Percentiles rank a stretch among this genome's conserved stretches.
Evolutionary conservation across 140 eudicot genomes (phyloP).

Genomic region (Anethum foeniculum): DNA sequence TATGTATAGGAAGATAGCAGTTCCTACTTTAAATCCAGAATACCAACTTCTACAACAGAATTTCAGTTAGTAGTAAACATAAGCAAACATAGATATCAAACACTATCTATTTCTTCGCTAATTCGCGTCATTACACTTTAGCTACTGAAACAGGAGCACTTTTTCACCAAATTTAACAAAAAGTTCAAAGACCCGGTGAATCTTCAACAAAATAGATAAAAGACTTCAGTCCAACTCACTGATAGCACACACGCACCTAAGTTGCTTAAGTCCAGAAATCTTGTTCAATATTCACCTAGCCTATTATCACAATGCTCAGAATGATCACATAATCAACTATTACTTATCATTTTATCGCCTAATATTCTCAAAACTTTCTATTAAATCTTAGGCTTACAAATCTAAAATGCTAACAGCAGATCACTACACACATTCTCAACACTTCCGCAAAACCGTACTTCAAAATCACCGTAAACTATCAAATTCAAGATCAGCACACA

Average conservation of each 20-base stretch:
- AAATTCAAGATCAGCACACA: slow-evolving; percentile 1
- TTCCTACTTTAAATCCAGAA: neutral
- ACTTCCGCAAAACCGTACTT: neutral
- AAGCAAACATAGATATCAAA: neutral
- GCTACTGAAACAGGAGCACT: neutral
- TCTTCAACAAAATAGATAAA: neutral
- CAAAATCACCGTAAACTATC: neutral
- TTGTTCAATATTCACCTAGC: neutral
- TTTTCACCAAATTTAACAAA: neutral
- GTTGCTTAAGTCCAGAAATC: neutral
- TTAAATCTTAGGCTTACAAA: neutral
- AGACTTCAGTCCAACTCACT: neutral
- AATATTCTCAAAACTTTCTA: neutral
- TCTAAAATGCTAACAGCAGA: neutral
- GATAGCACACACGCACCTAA: neutral
- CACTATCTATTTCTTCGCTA: neutral
- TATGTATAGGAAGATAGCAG: neutral
- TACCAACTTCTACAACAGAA: neutral
- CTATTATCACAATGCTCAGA: neutral
- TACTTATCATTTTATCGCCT: neutral
- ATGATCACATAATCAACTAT: neutral
- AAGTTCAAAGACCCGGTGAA: neutral
- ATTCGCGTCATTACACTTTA: neutral
- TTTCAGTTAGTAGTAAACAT: neutral
- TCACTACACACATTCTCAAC: neutral